Evolutionary conservation across 176 grass and related monocot genomes (phyloP).

Genomic region (Ensete glaucum): DNA sequence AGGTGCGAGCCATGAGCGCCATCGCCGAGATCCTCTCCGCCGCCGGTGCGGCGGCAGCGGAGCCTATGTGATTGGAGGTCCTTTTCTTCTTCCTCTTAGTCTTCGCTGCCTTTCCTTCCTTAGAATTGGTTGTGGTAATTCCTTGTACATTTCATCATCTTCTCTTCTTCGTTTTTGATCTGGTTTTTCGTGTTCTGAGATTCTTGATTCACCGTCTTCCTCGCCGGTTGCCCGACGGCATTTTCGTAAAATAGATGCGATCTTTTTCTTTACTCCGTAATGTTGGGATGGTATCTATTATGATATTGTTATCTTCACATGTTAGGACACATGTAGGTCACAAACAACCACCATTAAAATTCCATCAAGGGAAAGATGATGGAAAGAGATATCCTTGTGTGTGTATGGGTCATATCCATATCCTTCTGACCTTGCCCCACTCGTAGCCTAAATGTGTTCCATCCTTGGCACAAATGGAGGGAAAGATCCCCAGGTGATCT

Average conservation of each 20-base stretch:
- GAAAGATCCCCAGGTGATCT: too few species aligned
- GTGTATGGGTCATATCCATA: too few species aligned
- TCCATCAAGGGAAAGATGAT: too few species aligned
- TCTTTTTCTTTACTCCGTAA: background rate
- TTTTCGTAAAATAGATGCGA: background rate
- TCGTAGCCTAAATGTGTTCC: background rate
- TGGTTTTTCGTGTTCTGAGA: background rate
- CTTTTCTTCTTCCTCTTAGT: background rate
- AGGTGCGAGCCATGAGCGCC: conserved; percentile 72
- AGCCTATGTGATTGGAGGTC: background rate
- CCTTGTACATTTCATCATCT: background rate
- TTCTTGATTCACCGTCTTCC: background rate
- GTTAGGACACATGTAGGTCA: background rate
- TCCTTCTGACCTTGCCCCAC: too few species aligned
- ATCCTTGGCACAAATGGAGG: background rate
- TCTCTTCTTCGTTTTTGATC: background rate
- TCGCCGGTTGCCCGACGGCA: background rate
- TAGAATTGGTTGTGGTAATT: conserved; percentile 5
- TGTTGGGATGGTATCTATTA: background rate
- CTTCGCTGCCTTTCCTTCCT: background rate
- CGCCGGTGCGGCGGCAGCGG: conserved; percentile 12
- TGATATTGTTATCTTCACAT: background rate
- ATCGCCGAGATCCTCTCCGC: conserved; percentile 63
- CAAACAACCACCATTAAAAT: background rate
- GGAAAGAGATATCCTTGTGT: too few species aligned